A percentile compares a stretch with the other conserved stretches of the same genome.
These are phyloP conservation scores for Beauveria sp. DNA, from an alignment of 2,329 filamentous ascomycete genomes.

Conservation along the genomic window DNA sequence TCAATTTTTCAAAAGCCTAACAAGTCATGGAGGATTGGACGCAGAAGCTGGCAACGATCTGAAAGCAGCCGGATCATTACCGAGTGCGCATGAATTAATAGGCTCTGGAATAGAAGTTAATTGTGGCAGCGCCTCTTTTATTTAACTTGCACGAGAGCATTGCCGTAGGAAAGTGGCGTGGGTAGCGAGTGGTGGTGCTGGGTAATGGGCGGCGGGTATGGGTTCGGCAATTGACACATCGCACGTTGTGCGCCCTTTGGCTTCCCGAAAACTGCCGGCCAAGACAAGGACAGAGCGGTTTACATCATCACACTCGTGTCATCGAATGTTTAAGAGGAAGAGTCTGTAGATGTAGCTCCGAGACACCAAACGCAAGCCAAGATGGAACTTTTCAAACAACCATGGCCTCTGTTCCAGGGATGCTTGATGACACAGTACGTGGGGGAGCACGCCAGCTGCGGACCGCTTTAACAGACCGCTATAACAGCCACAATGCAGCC, in stretches of 20 bases:
- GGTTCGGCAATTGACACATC: not conserved
- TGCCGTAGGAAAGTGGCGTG: not conserved
- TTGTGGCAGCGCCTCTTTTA: no score
- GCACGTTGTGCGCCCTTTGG: not conserved
- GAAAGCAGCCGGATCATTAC: no score
- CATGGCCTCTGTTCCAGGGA: no score
- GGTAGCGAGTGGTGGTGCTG: not conserved
- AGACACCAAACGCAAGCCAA: not conserved
- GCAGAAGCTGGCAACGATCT: not conserved
- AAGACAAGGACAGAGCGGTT: not conserved
- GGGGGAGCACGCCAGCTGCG: no score
- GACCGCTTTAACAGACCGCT: no score
- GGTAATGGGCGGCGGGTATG: not conserved
- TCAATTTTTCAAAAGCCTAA: not conserved
- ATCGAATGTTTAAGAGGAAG: not conserved
- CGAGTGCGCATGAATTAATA: no score
- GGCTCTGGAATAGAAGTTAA: no score
- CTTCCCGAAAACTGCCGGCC: not conserved
- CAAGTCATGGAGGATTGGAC: not conserved
- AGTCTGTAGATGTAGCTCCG: not conserved
- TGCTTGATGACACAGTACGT: no score
- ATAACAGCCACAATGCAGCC: no score
- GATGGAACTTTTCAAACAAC: not conserved
- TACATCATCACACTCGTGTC: not conserved
- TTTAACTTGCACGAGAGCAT: no score